Conservation (phyloP, 305 asterid species). For the Plantago lanceolata region DNA sequence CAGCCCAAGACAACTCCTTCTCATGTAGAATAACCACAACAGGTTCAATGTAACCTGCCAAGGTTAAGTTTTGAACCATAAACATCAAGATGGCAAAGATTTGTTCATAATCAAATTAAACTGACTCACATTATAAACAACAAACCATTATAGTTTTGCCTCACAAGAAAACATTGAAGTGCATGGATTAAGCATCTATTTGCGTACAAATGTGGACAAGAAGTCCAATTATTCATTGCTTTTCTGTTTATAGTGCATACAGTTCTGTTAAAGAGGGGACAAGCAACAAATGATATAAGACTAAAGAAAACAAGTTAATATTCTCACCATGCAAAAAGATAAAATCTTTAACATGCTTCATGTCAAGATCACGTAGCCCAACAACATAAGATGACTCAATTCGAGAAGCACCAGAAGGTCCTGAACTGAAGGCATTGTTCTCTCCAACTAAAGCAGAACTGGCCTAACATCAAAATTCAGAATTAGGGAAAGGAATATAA, state of each 20-base stretch:
- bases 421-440: slow-evolving; percentile 54
- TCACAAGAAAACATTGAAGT: too few relatives aligned
- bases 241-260: too few relatives aligned
- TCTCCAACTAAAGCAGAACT: slow-evolving; percentile 80
- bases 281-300: neutral
- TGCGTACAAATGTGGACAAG: too few relatives aligned
- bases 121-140: too few relatives aligned
- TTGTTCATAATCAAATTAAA: slow-evolving; percentile 19
- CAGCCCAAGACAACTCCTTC: slow-evolving; percentile 96
- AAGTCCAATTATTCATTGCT: too few relatives aligned
- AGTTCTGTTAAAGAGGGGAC: too few relatives aligned
- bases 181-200: too few relatives aligned
- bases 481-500: slow-evolving; percentile 26
- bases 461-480: slow-evolving; percentile 55
- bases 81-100: slow-evolving; percentile 16
- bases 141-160: too few relatives aligned
- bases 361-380: slow-evolving; percentile 78
- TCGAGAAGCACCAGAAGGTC: slow-evolving; percentile 67
- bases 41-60: slow-evolving; percentile 93
- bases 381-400: slow-evolving; percentile 78
- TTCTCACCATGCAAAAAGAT: slow-evolving; percentile 77
- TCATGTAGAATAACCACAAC: slow-evolving; percentile 95
- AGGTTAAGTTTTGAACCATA: slow-evolving; percentile 20
- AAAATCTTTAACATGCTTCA: slow-evolving; percentile 91
- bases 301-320: slow-evolving; percentile 25